These are phyloP conservation scores for Comarum palustre DNA, from an alignment of 306 rosid species.

Conservation along the genomic window DNA sequence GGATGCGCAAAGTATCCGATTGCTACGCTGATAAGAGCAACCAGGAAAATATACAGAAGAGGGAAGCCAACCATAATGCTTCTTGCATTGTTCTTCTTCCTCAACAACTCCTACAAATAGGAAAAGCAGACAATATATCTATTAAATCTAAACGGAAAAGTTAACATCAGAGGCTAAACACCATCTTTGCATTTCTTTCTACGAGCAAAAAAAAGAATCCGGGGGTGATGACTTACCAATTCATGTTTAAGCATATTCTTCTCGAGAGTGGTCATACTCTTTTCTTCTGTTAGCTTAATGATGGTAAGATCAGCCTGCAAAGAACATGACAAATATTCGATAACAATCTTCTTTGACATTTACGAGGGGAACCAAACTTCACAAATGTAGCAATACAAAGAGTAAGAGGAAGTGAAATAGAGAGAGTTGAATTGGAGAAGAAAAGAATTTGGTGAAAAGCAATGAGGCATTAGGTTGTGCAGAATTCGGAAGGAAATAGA, in stretches of 20 bases:
- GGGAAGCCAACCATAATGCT: constrained; percentile 67
- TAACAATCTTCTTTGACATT: constrained; percentile 21
- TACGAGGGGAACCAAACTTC: background rate
- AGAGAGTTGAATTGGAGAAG: background rate
- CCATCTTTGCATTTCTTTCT: background rate
- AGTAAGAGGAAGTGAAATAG: constrained; percentile 10
- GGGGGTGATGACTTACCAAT: constrained; percentile 47
- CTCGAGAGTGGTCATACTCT: constrained; percentile 39
- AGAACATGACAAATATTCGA: constrained; percentile 19
- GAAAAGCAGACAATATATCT: constrained; percentile 5
- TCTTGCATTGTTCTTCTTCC: constrained; percentile 41
- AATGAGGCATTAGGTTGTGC: background rate
- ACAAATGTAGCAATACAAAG: background rate
- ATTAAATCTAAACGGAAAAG: background rate
- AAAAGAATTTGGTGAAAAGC: background rate
- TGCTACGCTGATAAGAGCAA: constrained; percentile 60
- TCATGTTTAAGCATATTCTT: constrained; percentile 58
- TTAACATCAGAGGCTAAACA: background rate
- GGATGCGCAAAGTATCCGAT: constrained; percentile 67
- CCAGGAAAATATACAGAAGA: constrained; percentile 59
- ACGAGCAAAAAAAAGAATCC: background rate
- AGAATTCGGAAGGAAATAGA: background rate
- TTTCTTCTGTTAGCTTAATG: constrained; percentile 62
- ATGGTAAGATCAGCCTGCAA: constrained; percentile 68
- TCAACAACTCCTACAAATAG: constrained; percentile 57